Conservation (phyloP, 176 grass and related monocot species). For the Chrysopogon serrulatus region DNA sequence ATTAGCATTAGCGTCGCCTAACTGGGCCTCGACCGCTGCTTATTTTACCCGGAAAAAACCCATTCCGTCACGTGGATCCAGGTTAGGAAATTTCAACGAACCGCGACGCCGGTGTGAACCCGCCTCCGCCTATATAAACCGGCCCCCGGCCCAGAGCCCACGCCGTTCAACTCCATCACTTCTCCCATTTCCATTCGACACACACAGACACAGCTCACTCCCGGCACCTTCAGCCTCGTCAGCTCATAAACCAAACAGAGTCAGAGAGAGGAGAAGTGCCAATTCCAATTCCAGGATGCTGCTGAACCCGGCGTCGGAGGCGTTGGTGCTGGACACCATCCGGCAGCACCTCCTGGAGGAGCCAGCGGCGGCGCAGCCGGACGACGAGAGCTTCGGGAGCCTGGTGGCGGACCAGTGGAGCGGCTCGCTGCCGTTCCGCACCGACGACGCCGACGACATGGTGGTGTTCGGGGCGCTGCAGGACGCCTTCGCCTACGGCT, state of each 20-base stretch:
- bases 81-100: conserved; percentile 67
- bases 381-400: conserved; percentile 65
- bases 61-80: conserved; percentile 50
- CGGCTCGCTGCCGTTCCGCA: conserved; percentile 61
- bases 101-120: neutral
- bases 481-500: conserved; percentile 71
- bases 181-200: neutral
- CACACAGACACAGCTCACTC: neutral
- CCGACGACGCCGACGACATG: conserved; percentile 95
- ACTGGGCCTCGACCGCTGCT: neutral
- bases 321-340: conserved; percentile 47
- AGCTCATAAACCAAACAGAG: conserved; percentile 6
- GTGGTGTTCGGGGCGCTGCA: conserved; percentile 62
- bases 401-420: conserved; percentile 66
- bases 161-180: conserved; percentile 15
- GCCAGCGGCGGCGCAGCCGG: neutral
- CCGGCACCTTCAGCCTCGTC: neutral
- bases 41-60: neutral
- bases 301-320: conserved; percentile 29
- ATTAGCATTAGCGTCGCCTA: neutral
- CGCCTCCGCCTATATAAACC: conserved; percentile 29
- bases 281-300: neutral
- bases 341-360: conserved; percentile 62
- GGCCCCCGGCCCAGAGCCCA: neutral
- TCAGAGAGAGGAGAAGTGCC: too few relatives aligned